Evolutionary conservation across 495 filamentous ascomycete species (phyloP), one percentile per base, ranked within the genome.

Genomic region (Neurospora terricola): DNA sequence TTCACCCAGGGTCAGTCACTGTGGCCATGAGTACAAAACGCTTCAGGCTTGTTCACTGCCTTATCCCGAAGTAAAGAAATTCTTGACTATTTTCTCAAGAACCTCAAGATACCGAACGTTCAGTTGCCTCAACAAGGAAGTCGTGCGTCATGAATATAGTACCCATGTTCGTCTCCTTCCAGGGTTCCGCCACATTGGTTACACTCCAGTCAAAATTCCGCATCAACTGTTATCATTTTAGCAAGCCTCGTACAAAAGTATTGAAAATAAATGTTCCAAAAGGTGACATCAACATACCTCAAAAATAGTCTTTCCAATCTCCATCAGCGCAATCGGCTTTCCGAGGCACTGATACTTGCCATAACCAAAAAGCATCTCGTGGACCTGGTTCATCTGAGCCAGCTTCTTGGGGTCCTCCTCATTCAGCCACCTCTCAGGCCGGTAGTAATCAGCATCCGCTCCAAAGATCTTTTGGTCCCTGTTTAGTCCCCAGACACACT

Each of bases 371-470:
- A 78, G 69, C 7, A 84, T 72, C 2, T 82, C 81, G 9, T 74
- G 54, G 18, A 69, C 69, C 62, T 40, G 71, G 4, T 30, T 66
- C 76, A 78, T 78, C 12, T n/a, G 66, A 11, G 75, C 73, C 66
- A 75, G 48, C 59, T 72, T 75, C 11, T 69, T 72, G 0, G n/a
- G 59, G n/a, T 76, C 75, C 3, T 75, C 75, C 30, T 85, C 83
- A n/a, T 38, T 21, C 11, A 88, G 79, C 87, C 88, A 90, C 69
- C 87, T 78, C 73, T 87, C 87, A 0, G 87, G 88, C 9, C 83
- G 78, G 73, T 86, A 90, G 11, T 77, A 68, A 54, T 83, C 77
- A 1, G 80, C 81, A 76, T 88, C 84, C 38, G 79, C 77, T 0
- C 87, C 87, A 72, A 80, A 88, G 7, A 88, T 72, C 10, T 75